Percentiles rank a stretch among this genome's conserved stretches.
These are phyloP conservation scores for Pulveroboletus frians DNA, from an alignment of 768 basidiomycete species.

Conservation along the genomic window DNA sequence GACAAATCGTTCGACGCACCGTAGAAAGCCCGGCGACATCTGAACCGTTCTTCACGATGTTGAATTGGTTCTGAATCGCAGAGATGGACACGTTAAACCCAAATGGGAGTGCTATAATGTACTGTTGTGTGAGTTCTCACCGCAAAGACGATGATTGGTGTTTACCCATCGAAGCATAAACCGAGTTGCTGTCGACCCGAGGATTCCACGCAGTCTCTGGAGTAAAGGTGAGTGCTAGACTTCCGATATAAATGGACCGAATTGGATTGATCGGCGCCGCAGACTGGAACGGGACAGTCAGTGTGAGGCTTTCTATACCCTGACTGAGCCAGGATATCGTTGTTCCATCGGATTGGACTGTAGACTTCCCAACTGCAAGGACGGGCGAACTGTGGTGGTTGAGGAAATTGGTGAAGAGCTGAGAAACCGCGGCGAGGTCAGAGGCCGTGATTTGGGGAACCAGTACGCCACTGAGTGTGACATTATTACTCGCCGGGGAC, in stretches of 20 bases:
- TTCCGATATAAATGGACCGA: conserved; percentile 56
- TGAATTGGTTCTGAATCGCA: conserved; percentile 62
- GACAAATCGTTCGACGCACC: conserved; percentile 27
- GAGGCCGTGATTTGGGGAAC: conserved; percentile 44
- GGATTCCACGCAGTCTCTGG: conserved; percentile 53
- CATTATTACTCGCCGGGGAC: conserved; percentile 51
- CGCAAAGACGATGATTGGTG: neutral
- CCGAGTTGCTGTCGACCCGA: conserved; percentile 49
- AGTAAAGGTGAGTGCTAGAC: conserved; percentile 53
- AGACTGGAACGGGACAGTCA: conserved; percentile 59
- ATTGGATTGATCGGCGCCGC: conserved; percentile 55
- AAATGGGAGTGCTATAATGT: conserved; percentile 57
- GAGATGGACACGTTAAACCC: conserved; percentile 58
- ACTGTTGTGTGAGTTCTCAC: conserved; percentile 1
- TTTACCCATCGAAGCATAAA: conserved; percentile 54
- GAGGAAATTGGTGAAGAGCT: conserved; percentile 67
- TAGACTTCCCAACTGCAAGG: conserved; percentile 54
- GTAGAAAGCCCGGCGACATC: conserved; percentile 57
- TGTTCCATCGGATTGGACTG: conserved; percentile 51
- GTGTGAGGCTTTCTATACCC: conserved; percentile 51
- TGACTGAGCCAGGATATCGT: conserved; percentile 61
- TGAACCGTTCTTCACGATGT: conserved; percentile 48
- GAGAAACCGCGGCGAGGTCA: conserved; percentile 47
- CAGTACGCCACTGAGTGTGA: conserved; percentile 54
- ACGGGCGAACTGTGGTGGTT: conserved; percentile 58